A percentile compares a stretch with the other conserved stretches of the same genome.
These are phyloP conservation scores for Vachellia pachyceras DNA, from an alignment of 306 rosid species.

Conservation along the genomic window DNA sequence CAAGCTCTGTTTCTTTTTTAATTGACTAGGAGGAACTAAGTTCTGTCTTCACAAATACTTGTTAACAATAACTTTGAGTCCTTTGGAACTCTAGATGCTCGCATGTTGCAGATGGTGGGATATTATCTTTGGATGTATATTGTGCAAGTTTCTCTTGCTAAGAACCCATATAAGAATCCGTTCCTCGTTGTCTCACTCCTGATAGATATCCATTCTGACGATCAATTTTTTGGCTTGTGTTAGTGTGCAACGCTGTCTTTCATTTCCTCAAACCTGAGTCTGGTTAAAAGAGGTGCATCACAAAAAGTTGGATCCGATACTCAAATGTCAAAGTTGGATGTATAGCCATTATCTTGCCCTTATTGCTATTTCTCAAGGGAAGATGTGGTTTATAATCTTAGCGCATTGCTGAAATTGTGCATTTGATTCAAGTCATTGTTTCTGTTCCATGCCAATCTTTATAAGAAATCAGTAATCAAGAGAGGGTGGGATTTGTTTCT, in stretches of 20 bases:
- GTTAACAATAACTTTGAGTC: background rate
- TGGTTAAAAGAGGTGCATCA: background rate
- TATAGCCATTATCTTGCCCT: background rate
- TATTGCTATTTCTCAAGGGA: background rate
- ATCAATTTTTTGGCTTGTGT: background rate
- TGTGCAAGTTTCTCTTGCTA: background rate
- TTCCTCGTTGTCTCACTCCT: background rate
- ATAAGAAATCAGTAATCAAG: background rate
- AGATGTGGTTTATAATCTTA: no score
- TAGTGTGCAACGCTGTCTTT: background rate
- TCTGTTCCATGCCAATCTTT: background rate
- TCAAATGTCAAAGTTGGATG: background rate
- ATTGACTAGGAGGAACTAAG: background rate
- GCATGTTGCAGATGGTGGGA: background rate
- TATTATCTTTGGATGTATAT: background rate
- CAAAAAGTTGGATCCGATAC: background rate
- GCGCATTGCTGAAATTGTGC: background rate
- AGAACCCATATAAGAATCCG: background rate
- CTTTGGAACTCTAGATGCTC: background rate
- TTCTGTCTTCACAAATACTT: background rate
- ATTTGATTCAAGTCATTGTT: constrained; percentile 5
- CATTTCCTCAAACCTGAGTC: background rate
- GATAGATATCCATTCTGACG: constrained; percentile 1
- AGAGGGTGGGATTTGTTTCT: constrained; percentile 13
- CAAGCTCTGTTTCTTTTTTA: background rate